Evolutionary conservation across 2,329 filamentous ascomycete genomes (phyloP).

Genomic region (Sordariomycetes sp.): DNA sequence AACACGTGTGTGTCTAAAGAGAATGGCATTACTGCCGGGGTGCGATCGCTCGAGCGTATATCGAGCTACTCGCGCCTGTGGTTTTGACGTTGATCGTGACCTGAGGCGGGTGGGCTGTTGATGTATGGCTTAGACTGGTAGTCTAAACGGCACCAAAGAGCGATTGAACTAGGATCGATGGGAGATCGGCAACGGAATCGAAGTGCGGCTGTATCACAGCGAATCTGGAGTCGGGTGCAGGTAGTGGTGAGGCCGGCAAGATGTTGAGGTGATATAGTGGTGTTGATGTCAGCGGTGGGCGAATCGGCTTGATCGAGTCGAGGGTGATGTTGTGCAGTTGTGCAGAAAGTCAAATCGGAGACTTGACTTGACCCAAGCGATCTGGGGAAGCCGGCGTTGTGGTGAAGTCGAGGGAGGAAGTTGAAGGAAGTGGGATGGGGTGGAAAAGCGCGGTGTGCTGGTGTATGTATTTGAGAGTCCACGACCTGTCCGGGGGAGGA

Average conservation of each 20-base stretch:
- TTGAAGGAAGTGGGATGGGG: not conserved
- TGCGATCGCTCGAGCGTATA: conserved; percentile 21
- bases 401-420: not conserved
- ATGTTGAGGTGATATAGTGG: too few relatives aligned
- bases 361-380: not conserved
- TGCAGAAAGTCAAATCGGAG: not conserved
- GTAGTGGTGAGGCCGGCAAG: too few relatives aligned
- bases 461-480: not conserved
- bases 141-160: too few relatives aligned
- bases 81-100: too few relatives aligned
- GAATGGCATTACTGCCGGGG: conserved; percentile 61
- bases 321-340: too few relatives aligned
- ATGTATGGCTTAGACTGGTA: too few relatives aligned
- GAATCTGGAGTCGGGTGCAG: too few relatives aligned
- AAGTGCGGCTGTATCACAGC: too few relatives aligned
- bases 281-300: too few relatives aligned
- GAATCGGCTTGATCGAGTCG: too few relatives aligned
- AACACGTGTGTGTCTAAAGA: conserved; percentile 77
- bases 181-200: too few relatives aligned
- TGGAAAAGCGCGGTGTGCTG: conserved; percentile 1
- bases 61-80: conserved; percentile 21
- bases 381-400: not conserved
- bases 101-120: conserved; percentile 5
- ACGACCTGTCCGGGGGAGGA: not conserved
- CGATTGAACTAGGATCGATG: too few relatives aligned